Evolutionary conservation across 2,329 filamentous ascomycete genomes (phyloP).

Genomic region (Clarireedia monteithiana): DNA sequence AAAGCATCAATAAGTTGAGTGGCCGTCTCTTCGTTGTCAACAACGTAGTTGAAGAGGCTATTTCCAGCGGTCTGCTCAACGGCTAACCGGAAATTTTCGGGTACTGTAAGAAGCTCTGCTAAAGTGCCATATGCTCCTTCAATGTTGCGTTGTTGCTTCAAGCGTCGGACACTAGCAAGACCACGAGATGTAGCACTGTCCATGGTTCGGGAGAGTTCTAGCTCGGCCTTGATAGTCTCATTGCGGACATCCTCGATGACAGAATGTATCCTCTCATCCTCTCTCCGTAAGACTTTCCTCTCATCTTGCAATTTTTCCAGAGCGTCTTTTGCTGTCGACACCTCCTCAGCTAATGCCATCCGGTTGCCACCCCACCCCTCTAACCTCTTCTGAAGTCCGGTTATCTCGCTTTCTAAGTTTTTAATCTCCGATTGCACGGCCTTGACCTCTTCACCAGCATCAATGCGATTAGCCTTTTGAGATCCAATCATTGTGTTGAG

Average conservation of each 20-base stretch:
- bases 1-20: slow-evolving; percentile 73
- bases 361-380: slow-evolving; percentile 73
- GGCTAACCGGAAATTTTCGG: slow-evolving; percentile 76
- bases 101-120: slow-evolving; percentile 84
- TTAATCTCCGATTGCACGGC: slow-evolving; percentile 64
- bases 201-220: slow-evolving; percentile 74
- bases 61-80: slow-evolving; percentile 89
- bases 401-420: slow-evolving; percentile 64
- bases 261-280: slow-evolving; percentile 79
- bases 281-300: slow-evolving; percentile 77
- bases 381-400: slow-evolving; percentile 61
- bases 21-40: slow-evolving; percentile 84
- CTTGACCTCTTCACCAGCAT: slow-evolving; percentile 75
- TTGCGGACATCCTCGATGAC: slow-evolving; percentile 67
- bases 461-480: slow-evolving; percentile 77
- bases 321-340: slow-evolving; percentile 69
- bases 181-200: slow-evolving; percentile 82
- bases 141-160: slow-evolving; percentile 73
- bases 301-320: slow-evolving; percentile 77
- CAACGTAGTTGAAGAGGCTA: slow-evolving; percentile 92
- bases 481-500: slow-evolving; percentile 67
- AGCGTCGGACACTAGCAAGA: slow-evolving; percentile 74
- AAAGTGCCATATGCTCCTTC: slow-evolving; percentile 87
- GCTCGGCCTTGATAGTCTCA: slow-evolving; percentile 71
- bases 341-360: slow-evolving; percentile 62